These are phyloP conservation scores for Fusarium sp. DNA, from an alignment of 2,329 filamentous ascomycete genomes.

Conservation along the genomic window DNA sequence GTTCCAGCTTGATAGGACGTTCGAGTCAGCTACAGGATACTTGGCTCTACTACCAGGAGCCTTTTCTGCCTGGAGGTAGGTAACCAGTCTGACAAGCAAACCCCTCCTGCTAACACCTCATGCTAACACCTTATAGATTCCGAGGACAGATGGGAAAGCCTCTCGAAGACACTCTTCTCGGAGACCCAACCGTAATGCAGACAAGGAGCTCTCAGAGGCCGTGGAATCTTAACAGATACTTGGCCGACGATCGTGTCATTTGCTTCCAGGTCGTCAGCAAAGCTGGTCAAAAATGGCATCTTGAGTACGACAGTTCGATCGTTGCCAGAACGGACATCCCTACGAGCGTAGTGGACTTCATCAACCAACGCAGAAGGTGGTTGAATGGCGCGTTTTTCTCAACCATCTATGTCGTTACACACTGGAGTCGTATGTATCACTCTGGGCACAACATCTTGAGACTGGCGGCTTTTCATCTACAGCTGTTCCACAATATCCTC, in stretches of 20 bases:
- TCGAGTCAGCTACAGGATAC: slow-evolving; percentile 1
- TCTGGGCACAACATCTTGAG: background rate
- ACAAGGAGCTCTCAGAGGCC: background rate
- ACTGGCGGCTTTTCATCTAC: background rate
- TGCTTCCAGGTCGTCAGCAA: slow-evolving; percentile 14
- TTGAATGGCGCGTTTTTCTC: slow-evolving; percentile 13
- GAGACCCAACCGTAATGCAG: background rate
- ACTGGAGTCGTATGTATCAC: background rate
- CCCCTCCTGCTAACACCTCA: background rate
- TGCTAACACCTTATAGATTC: background rate
- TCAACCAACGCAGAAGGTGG: slow-evolving; percentile 6
- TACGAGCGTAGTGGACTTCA: background rate
- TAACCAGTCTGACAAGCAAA: background rate
- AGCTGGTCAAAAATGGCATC: background rate
- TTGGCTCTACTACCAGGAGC: background rate
- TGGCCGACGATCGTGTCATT: slow-evolving; percentile 2
- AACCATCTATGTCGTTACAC: background rate
- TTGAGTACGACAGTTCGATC: background rate
- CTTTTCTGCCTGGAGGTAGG: background rate
- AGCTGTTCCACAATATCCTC: slow-evolving; percentile 7
- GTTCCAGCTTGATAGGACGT: background rate
- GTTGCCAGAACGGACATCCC: background rate
- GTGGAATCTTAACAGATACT: background rate
- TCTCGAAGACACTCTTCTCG: slow-evolving; percentile 5
- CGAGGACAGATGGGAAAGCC: background rate